phyloP scores from a whole-genome alignment of 1,139 yeast species.

The Hyphopichia khmerensis region DNA sequence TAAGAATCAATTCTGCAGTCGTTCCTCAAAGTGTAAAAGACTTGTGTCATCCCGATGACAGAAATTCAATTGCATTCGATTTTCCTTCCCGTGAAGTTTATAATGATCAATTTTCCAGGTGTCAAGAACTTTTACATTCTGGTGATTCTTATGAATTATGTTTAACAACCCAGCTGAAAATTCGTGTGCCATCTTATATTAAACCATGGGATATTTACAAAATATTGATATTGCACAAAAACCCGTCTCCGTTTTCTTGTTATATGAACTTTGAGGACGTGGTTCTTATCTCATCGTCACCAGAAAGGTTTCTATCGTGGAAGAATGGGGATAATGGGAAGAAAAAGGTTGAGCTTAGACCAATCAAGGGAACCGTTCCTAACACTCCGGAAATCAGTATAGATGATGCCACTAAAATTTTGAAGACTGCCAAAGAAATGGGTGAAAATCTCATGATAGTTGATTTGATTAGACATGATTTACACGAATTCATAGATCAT shows the following conservation, averaged over 20 bases:
- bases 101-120: constrained; percentile 51
- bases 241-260: constrained; percentile 93
- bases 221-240: constrained; percentile 57
- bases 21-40: constrained; percentile 30
- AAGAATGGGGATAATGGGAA: constrained; percentile 25
- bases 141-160: constrained; percentile 97
- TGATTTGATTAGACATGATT: constrained; percentile 90
- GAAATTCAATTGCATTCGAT: constrained; percentile 31
- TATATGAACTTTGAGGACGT: constrained; percentile 75
- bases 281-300: constrained; percentile 80
- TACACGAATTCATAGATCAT: constrained; percentile 63
- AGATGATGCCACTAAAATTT: constrained; percentile 59
- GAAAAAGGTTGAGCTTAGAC: constrained; percentile 72
- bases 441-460: constrained; percentile 98
- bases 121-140: constrained; percentile 67
- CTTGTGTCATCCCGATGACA: constrained; percentile 19
- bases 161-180: constrained; percentile 74
- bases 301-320: constrained; percentile 92
- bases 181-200: constrained; percentile 46
- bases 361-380: constrained; percentile 92
- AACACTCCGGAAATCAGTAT: constrained; percentile 54
- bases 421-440: constrained; percentile 86
- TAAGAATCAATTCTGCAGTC: constrained; percentile 14
- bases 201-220: constrained; percentile 81
- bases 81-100: constrained; percentile 60